These are phyloP conservation scores for Botrytis deweyae DNA, from an alignment of 2,329 filamentous ascomycete genomes.

Conservation along the genomic window DNA sequence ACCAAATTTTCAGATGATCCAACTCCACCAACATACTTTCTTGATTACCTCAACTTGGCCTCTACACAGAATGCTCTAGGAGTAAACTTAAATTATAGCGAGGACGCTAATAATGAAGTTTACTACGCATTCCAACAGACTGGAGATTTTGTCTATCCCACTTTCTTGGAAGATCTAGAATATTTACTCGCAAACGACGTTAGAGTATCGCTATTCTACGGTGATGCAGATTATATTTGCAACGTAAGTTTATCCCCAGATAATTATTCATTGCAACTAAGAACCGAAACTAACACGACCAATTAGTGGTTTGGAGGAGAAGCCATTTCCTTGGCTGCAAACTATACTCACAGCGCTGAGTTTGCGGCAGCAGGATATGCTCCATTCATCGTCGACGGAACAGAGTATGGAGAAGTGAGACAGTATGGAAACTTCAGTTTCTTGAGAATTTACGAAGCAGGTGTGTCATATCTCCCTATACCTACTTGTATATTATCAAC, in stretches of 20 bases:
- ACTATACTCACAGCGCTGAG: constrained; percentile 45
- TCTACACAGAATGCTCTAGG: constrained; percentile 21
- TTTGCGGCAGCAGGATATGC: constrained; percentile 58
- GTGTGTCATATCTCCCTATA: constrained; percentile 8
- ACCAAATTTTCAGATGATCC: constrained; percentile 43
- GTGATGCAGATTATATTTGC: constrained; percentile 46
- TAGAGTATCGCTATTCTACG: constrained; percentile 55
- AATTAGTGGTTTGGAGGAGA: constrained; percentile 52
- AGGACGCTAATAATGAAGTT: constrained; percentile 41
- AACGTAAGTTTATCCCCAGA: constrained; percentile 23
- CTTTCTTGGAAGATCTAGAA: constrained; percentile 51
- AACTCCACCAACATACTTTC: constrained; percentile 49
- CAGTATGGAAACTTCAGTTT: constrained; percentile 54
- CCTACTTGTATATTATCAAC: not conserved
- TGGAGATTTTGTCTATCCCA: constrained; percentile 61
- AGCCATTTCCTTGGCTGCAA: constrained; percentile 53
- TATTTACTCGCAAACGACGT: constrained; percentile 49
- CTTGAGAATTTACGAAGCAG: constrained; percentile 34
- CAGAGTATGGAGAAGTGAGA: constrained; percentile 56
- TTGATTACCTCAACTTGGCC: constrained; percentile 40
- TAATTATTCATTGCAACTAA: not conserved
- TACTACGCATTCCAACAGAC: constrained; percentile 47
- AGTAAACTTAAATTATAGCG: constrained; percentile 22
- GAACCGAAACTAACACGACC: constrained; percentile 30
- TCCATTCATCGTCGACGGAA: constrained; percentile 54